These are phyloP conservation scores for Fraxinus velutina DNA, from an alignment of 305 asterid genomes.

Conservation along the genomic window DNA sequence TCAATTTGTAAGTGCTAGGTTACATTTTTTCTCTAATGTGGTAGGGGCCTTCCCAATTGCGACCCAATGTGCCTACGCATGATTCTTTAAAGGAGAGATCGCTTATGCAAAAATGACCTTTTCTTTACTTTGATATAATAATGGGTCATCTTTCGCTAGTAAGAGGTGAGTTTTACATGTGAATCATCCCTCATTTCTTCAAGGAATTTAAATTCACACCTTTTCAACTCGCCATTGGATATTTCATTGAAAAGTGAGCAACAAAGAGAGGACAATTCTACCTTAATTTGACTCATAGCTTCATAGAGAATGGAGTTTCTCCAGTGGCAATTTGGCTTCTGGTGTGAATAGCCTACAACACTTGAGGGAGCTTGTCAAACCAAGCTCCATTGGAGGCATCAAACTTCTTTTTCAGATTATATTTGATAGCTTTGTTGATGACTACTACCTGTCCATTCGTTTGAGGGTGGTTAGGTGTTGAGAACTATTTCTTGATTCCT, in stretches of 20 bases:
- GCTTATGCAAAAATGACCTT: neutral
- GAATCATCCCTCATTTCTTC: no score
- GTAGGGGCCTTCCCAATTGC: neutral
- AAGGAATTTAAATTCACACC: no score
- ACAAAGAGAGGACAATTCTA: neutral
- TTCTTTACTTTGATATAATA: neutral
- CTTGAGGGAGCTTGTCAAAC: neutral
- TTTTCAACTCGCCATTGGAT: no score
- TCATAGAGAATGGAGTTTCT: neutral
- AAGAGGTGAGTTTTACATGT: no score
- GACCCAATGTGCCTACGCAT: neutral
- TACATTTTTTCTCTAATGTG: neutral
- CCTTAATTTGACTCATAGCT: neutral
- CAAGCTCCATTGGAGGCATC: no score
- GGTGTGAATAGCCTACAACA: neutral
- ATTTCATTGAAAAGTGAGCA: neutral
- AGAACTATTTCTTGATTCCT: neutral
- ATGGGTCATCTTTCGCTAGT: no score
- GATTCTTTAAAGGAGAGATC: neutral
- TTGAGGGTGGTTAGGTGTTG: neutral
- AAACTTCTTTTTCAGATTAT: no score
- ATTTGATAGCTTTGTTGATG: neutral
- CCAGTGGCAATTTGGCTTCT: no score
- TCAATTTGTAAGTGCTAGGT: neutral
- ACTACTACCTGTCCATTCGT: neutral